Percentiles rank a stretch among this genome's conserved stretches.
These are phyloP conservation scores for Trichosanthes truncata DNA, from an alignment of 306 rosid genomes.

Conservation along the genomic window DNA sequence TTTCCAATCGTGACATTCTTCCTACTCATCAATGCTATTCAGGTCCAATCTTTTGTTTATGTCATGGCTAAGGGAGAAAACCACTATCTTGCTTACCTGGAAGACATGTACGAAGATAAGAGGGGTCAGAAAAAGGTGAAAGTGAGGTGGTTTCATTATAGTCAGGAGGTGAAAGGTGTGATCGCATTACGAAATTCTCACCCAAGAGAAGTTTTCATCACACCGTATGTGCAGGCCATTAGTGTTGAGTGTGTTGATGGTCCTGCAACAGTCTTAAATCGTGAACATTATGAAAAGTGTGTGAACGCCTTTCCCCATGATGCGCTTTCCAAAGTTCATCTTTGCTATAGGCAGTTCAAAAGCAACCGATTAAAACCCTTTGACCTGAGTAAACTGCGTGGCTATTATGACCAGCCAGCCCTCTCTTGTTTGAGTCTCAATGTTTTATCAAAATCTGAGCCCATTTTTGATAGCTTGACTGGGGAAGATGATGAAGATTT, in stretches of 20 bases:
- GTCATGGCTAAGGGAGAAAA: slow-evolving; percentile 96
- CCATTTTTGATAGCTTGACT: slow-evolving; percentile 24
- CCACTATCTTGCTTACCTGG: slow-evolving; percentile 82
- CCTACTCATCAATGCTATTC: slow-evolving; percentile 23
- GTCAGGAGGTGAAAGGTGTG: slow-evolving; percentile 83
- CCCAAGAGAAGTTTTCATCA: slow-evolving; percentile 89
- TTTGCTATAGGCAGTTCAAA: slow-evolving; percentile 81
- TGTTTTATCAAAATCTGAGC: slow-evolving; percentile 29
- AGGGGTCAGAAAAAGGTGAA: slow-evolving; percentile 89
- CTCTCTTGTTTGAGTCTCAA: slow-evolving; percentile 63
- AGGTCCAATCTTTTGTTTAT: slow-evolving; percentile 86
- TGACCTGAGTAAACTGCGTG: slow-evolving; percentile 75
- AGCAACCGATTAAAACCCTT: slow-evolving; percentile 84
- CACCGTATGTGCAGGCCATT: slow-evolving; percentile 81
- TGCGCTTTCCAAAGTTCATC: slow-evolving; percentile 50
- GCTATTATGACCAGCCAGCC: slow-evolving; percentile 70
- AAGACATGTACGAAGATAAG: slow-evolving; percentile 97
- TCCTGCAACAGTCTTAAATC: slow-evolving; percentile 72
- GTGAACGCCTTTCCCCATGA: slow-evolving; percentile 49
- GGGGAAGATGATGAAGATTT: slow-evolving; percentile 50
- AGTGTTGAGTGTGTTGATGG: slow-evolving; percentile 99
- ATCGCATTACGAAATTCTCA: slow-evolving; percentile 64
- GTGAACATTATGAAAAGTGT: slow-evolving; percentile 70
- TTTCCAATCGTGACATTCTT: not conserved
- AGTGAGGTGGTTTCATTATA: slow-evolving; percentile 97